phyloP scores from a whole-genome alignment of 139 green algal genomes.

The Coccomyxa sp. region DNA sequence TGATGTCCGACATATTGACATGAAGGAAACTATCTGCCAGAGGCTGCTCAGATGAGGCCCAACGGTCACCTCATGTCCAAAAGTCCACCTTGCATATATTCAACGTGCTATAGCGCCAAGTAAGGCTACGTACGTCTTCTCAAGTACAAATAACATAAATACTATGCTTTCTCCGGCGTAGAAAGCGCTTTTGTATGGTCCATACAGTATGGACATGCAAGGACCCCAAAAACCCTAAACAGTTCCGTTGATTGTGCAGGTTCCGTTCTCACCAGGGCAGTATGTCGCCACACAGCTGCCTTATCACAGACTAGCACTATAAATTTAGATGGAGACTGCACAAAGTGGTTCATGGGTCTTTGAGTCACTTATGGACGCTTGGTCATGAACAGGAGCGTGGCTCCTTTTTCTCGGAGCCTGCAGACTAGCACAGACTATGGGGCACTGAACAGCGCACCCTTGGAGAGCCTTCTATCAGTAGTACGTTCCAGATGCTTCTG shows the following conservation, averaged over 20 bases:
- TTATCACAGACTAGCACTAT: too few relatives aligned
- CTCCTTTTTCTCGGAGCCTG: not conserved
- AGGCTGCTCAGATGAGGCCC: too few relatives aligned
- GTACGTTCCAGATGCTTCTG: not conserved
- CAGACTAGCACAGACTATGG: not conserved
- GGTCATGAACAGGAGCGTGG: not conserved
- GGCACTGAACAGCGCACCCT: slow-evolving; percentile 9
- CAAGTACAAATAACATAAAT: too few relatives aligned
- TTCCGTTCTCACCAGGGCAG: not conserved
- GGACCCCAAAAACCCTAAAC: not conserved
- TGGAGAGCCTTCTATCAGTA: not conserved
- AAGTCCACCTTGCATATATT: too few relatives aligned
- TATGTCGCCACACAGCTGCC: not conserved
- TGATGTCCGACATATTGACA: too few relatives aligned
- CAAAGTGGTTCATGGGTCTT: not conserved
- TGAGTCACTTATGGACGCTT: not conserved
- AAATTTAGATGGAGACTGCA: too few relatives aligned
- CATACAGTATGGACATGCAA: not conserved
- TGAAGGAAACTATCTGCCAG: too few relatives aligned
- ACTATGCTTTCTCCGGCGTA: too few relatives aligned
- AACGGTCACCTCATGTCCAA: too few relatives aligned
- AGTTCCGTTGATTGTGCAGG: not conserved
- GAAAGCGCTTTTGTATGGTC: too few relatives aligned
- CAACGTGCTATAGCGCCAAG: too few relatives aligned
- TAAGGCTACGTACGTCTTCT: too few relatives aligned